These are phyloP conservation scores for Alternaria conjuncta DNA, from an alignment of 2,329 filamentous ascomycete genomes.

Conservation along the genomic window DNA sequence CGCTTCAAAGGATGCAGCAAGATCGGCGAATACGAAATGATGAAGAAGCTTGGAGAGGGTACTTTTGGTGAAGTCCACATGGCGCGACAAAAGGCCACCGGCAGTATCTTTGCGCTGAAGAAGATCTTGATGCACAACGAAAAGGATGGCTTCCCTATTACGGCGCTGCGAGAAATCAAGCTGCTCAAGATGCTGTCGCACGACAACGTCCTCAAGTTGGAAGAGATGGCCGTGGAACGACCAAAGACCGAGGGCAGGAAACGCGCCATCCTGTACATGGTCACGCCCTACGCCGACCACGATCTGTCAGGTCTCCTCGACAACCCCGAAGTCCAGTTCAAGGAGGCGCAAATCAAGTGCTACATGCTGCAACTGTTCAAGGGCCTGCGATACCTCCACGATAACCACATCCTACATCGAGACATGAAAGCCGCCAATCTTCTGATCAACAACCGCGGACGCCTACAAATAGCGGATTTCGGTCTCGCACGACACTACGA, in stretches of 20 bases:
- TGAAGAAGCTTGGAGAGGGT: constrained; percentile 88
- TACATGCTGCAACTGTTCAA: constrained; percentile 94
- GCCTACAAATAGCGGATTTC: constrained; percentile 97
- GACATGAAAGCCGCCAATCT: constrained; percentile 99
- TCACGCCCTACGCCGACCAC: constrained; percentile 98
- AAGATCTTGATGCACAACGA: constrained; percentile 99
- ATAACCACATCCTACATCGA: constrained; percentile 82
- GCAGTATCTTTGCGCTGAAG: constrained; percentile 84
- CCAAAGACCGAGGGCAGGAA: constrained; percentile 62
- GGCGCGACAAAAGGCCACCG: constrained; percentile 76
- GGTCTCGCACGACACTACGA: constrained; percentile 94
- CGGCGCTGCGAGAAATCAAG: constrained; percentile 95
- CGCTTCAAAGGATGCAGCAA: constrained; percentile 84
- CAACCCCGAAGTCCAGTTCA: constrained; percentile 88
- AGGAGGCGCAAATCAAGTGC: constrained; percentile 93
- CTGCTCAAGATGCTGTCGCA: constrained; percentile 94
- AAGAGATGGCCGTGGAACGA: constrained; percentile 95
- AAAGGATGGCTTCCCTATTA: constrained; percentile 99
- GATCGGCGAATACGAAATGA: constrained; percentile 79
- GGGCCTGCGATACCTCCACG: constrained; percentile 88
- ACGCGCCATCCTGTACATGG: constrained; percentile 94
- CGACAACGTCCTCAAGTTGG: constrained; percentile 81
- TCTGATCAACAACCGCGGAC: constrained; percentile 90
- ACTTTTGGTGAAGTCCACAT: constrained; percentile 98
- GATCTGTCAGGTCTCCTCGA: constrained; percentile 96